Evolutionary conservation across 2,329 filamentous ascomycete genomes (phyloP).

Genomic region (Gnomoniopsis sp.): DNA sequence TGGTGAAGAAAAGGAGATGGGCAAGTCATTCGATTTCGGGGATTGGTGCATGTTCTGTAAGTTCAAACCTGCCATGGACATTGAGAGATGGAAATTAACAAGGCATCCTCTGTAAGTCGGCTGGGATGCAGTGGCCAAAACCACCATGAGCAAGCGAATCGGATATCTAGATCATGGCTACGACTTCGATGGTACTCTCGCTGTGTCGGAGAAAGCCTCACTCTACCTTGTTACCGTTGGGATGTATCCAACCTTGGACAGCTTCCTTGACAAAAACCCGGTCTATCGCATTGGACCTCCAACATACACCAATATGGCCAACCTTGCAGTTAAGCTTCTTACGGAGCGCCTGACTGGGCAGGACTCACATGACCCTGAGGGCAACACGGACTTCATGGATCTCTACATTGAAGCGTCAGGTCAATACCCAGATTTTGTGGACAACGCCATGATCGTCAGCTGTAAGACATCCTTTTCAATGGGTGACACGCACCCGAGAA

Average conservation of each 20-base stretch:
- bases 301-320: constrained; percentile 22
- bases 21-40: constrained; percentile 5
- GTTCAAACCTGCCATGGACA: not conserved
- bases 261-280: constrained; percentile 29
- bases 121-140: constrained; percentile 6
- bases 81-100: not conserved
- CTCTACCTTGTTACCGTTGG: constrained; percentile 2
- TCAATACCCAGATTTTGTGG: constrained; percentile 28
- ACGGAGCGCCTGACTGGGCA: constrained; percentile 23
- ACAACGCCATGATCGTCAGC: constrained; percentile 21
- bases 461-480: constrained; percentile 18
- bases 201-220: constrained; percentile 20
- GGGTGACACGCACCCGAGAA: too few relatives aligned
- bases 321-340: constrained; percentile 23
- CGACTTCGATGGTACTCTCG: constrained; percentile 37
- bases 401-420: constrained; percentile 33
- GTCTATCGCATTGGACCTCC: constrained; percentile 26
- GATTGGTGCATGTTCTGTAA: constrained; percentile 7
- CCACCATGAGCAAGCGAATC: constrained; percentile 26
- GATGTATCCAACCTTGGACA: constrained; percentile 27
- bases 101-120: not conserved
- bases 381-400: constrained; percentile 31
- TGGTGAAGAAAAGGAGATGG: not conserved
- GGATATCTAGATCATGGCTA: constrained; percentile 27
- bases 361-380: constrained; percentile 24